phyloP scores from a whole-genome alignment of 257 asterid species.

The Penstemon barbatus region DNA sequence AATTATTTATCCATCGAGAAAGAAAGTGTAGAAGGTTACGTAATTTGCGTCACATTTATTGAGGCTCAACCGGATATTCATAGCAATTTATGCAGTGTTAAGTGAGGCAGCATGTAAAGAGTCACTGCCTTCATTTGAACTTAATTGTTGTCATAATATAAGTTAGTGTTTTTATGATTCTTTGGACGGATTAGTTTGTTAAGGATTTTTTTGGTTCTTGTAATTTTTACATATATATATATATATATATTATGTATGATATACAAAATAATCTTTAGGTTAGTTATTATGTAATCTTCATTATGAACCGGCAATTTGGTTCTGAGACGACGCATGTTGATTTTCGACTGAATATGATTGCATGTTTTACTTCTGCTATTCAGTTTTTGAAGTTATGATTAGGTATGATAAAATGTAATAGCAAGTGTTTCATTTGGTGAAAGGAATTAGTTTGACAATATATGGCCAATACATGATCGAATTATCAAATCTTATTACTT shows the following conservation, averaged over 20 bases:
- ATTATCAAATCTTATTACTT: no score
- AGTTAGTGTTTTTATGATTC: constrained; percentile 36
- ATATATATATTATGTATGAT: background rate
- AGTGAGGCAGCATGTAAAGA: constrained; percentile 22
- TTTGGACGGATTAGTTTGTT: constrained; percentile 28
- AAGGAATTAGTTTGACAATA: no score
- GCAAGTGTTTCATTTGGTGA: no score
- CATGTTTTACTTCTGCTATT: background rate
- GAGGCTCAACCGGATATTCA: background rate
- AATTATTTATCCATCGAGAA: constrained; percentile 8
- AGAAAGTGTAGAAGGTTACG: constrained; percentile 20
- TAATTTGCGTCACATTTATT: constrained; percentile 1
- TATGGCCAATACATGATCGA: no score
- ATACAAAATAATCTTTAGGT: constrained; percentile 20
- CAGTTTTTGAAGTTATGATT: no score
- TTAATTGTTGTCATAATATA: constrained; percentile 21
- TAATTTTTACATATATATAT: background rate
- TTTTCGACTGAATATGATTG: constrained; percentile 29
- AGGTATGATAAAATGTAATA: no score
- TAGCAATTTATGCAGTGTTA: constrained; percentile 5
- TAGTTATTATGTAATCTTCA: constrained; percentile 31
- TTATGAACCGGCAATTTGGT: constrained; percentile 24
- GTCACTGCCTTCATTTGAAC: constrained; percentile 13
- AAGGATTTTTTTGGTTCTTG: constrained; percentile 37
- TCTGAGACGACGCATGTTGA: constrained; percentile 27